Base-by-base conservation (phyloP, 208 protist genomes). In the Trypanosoma mega region DNA sequence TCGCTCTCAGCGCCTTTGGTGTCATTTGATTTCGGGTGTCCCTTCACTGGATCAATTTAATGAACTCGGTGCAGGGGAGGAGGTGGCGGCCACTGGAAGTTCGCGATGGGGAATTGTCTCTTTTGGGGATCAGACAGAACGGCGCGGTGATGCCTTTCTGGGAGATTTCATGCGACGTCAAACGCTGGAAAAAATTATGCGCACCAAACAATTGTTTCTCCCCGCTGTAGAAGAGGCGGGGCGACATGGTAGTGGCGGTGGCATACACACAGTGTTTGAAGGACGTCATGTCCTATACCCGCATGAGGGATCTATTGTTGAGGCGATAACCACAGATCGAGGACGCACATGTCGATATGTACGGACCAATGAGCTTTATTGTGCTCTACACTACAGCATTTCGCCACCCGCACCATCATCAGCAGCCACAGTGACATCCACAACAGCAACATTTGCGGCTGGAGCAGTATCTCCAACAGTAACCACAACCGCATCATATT, bases 281-380 rank as follows among this genome's bases (percentile, higher is more conserved):
- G 70, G 72, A n/a, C 70, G 69, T 21, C 63, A 77, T 33, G 45
- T 58, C 6, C 24, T 88, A 23, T 84, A 82, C 48, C 81, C 81
- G 18, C 70, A 74, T 66, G 62, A 69, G 33, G 69, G 87, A 31
- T 72, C 70, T n/a, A 34, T 94, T 27, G 57, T 94, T 30, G 87
- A 94, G 75, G 76, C 91, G 36, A 77, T 80, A 46, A 76, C 75
- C 23, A 88, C 81, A 1, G 62, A 79, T 47, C 47, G 55, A 18
- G 59, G 68, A 36, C 80, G 87, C 43, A 67, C 68, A 30, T 94
- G 87, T 56, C 72, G 81, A 24, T 94, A 89, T 65, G 76, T 89
- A 33, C 81, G 81, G 31, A 37, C 72, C 2, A 79, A 33, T 61
- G 87, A 94, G 39, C 47, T 94, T 39, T 80, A 45, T 2, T 85